Conservation (phyloP, 202 grass and related monocot genomes). For the Setaria italica region DNA sequence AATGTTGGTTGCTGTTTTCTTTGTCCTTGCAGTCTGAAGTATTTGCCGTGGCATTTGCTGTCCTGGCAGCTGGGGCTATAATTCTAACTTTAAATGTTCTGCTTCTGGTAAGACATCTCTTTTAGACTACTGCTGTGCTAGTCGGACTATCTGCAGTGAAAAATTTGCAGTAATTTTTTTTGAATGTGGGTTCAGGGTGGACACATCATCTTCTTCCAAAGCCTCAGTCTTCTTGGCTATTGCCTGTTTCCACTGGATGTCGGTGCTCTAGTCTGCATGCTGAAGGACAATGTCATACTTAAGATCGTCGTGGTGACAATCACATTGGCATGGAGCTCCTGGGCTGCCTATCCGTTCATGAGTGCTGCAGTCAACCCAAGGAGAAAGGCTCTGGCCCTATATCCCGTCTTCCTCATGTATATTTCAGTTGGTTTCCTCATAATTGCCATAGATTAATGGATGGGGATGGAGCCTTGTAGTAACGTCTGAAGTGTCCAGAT, state of each 20-base stretch:
- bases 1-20: conserved; percentile 34
- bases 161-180: conserved; percentile 18
- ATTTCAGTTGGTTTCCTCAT: conserved; percentile 97
- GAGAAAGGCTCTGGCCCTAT: conserved; percentile 90
- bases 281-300: conserved; percentile 87
- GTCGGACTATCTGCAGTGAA: background rate
- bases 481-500: background rate
- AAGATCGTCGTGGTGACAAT: conserved; percentile 83
- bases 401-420: conserved; percentile 99
- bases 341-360: conserved; percentile 99
- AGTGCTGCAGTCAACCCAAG: conserved; percentile 96
- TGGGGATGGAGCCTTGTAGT: conserved; percentile 6
- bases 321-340: conserved; percentile 93
- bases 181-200: conserved; percentile 68
- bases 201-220: conserved; percentile 99
- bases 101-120: conserved; percentile 73
- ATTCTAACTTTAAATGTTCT: conserved; percentile 95
- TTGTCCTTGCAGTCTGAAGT: conserved; percentile 88
- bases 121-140: background rate
- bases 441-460: conserved; percentile 85
- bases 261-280: conserved; percentile 88
- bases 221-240: conserved; percentile 96
- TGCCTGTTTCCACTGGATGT: conserved; percentile 93
- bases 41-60: conserved; percentile 98
- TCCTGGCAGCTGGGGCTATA: conserved; percentile 96